A percentile compares a stretch with the other conserved stretches of the same genome.
These are phyloP conservation scores for Globisporangium spinosum DNA, from an alignment of 352 stramenopile genomes.

Conservation along the genomic window DNA sequence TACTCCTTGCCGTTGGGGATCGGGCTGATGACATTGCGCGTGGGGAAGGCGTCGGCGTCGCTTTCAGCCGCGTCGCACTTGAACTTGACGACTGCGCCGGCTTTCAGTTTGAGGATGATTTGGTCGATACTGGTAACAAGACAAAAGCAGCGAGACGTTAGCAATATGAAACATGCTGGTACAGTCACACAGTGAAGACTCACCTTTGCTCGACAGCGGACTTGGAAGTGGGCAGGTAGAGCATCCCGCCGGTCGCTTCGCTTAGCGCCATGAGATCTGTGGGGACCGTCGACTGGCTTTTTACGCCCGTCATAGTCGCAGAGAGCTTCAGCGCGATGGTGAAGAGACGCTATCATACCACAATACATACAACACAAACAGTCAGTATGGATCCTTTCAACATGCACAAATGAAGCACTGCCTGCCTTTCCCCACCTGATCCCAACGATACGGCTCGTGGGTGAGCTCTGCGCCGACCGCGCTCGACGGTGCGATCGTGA, in stretches of 20 bases:
- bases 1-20: constrained; percentile 80
- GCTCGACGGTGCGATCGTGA: constrained; percentile 65
- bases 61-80: constrained; percentile 53
- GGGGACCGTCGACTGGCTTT: constrained; percentile 43
- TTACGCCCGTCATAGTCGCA: constrained; percentile 47
- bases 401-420: neutral
- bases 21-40: constrained; percentile 68
- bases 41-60: constrained; percentile 41
- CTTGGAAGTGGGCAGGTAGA: constrained; percentile 83
- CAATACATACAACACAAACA: neutral
- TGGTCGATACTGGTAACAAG: constrained; percentile 59
- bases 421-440: constrained; percentile 37
- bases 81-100: constrained; percentile 79
- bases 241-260: constrained; percentile 76
- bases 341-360: constrained; percentile 43
- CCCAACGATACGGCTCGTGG: constrained; percentile 81
- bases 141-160: neutral
- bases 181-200: neutral
- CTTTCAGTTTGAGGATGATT: constrained; percentile 80
- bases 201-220: constrained; percentile 55
- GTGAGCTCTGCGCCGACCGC: constrained; percentile 76
- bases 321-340: constrained; percentile 82
- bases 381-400: neutral
- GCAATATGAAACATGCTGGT: neutral
- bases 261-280: constrained; percentile 85